Evolutionary conservation across 345 rosid species (phyloP), one percentile per base, ranked within the genome.

Genomic region (Eutrema yunnanense): DNA sequence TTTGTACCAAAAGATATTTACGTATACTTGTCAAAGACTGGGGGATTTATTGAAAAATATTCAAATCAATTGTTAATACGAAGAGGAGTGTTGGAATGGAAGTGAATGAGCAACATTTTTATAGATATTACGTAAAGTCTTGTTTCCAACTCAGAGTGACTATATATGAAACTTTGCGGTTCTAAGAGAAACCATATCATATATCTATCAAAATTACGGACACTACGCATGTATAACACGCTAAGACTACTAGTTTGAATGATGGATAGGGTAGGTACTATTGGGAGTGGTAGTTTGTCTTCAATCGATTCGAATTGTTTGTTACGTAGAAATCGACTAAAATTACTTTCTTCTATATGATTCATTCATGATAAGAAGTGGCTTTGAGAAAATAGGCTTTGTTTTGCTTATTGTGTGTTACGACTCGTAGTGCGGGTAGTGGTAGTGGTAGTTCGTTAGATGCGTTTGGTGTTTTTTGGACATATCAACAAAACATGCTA

Each of bases 391-490:
- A 51, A 42, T 29, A 63, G 62, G 42, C 49, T 69, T 62, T 69
- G 79, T 62, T 56, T 62, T 62, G 43, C 69, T 60, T 59, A 62
- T 43, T 43, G 26, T 6, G 58, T 53, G 56, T 52, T 9, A 52
- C 61, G 73, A 75, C 4, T 4, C 32, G n/a, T 69, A 69, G 59
- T 75, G 70, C 46, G 52, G 69, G 70, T 46, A 55, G 11, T 43
- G 26, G 47, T 75, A 53, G 73, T 60, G 63, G 56, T 44, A 48
- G 59, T 69, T 68, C 70, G 69, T 69, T 75, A 50, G 34, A 56
- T 65, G 59, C 65, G 66, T 73, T 73, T 47, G 79, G 74, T 75
- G 74, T 43, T 68, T 12, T 69, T 75, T 55, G 70, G 65, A 69
- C 59, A 46, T 69, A 69, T 69, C 74, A 75, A 40, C 1, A 52